phyloP scores from a whole-genome alignment of 768 basidiomycete species.

The Dioszegia hungarica region DNA sequence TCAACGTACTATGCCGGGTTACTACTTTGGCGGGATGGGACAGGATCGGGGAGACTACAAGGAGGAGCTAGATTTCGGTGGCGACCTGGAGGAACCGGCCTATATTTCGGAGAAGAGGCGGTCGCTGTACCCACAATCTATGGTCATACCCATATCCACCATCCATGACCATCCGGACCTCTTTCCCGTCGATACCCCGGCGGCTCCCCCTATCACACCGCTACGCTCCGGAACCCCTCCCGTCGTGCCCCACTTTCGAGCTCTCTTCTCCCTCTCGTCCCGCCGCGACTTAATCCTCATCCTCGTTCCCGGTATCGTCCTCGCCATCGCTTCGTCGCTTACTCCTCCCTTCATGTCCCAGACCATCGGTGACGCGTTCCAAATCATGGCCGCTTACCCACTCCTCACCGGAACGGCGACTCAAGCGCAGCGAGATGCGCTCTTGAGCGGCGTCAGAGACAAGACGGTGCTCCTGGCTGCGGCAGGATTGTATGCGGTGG shows the following conservation, averaged over 20 bases:
- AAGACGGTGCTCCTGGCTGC: slow-evolving; percentile 43
- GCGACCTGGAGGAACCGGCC: slow-evolving; percentile 14
- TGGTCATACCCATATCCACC: slow-evolving; percentile 23
- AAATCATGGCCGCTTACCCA: slow-evolving; percentile 63
- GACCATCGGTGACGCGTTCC: slow-evolving; percentile 71
- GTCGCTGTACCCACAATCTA: slow-evolving; percentile 24
- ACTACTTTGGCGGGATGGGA: slow-evolving; percentile 17
- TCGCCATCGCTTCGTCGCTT: slow-evolving; percentile 63
- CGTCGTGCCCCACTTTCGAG: slow-evolving; percentile 56
- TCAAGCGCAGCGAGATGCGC: slow-evolving; percentile 22
- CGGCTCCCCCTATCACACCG: neutral
- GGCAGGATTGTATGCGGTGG: slow-evolving; percentile 50
- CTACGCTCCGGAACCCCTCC: slow-evolving; percentile 6
- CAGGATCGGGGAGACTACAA: slow-evolving; percentile 15
- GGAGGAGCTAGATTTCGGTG: slow-evolving; percentile 20
- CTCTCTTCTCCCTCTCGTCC: slow-evolving; percentile 65
- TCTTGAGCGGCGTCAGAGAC: slow-evolving; percentile 28
- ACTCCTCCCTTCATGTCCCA: slow-evolving; percentile 82
- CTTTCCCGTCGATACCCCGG: neutral
- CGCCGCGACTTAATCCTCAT: slow-evolving; percentile 58
- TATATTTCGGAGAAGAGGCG: slow-evolving; percentile 23
- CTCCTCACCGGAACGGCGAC: slow-evolving; percentile 33
- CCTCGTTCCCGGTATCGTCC: slow-evolving; percentile 61
- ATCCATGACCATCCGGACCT: slow-evolving; percentile 29
- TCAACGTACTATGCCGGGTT: slow-evolving; percentile 29